Percentiles rank a stretch among this genome's conserved stretches.
These are phyloP conservation scores for Penicillium chermesinum DNA, from an alignment of 495 filamentous ascomycete species.

Conservation along the genomic window DNA sequence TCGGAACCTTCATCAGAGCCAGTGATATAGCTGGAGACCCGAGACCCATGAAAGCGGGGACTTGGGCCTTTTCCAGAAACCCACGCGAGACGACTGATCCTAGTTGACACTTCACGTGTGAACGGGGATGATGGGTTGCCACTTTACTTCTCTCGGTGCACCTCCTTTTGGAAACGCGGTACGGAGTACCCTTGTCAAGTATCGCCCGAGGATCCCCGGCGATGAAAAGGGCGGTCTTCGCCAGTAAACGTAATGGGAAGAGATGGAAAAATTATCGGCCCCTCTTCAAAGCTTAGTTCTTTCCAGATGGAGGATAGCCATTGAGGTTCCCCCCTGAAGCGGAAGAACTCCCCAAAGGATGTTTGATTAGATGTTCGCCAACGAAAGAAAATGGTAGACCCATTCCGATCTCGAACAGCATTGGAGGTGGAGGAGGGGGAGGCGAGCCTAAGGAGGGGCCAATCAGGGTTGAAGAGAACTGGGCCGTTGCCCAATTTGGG, in stretches of 20 bases:
- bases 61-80: no score
- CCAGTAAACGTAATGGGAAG: background rate
- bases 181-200: no score
- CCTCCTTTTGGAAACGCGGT: no score
- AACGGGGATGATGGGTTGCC: no score
- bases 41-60: no score
- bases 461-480: background rate
- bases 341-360: no score
- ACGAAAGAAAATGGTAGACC: background rate
- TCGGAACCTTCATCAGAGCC: background rate
- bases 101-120: no score
- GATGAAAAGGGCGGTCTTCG: background rate
- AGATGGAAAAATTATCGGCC: background rate
- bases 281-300: background rate
- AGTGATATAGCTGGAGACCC: background rate
- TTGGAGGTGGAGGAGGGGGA: constrained; percentile 1
- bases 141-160: no score
- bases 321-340: no score
- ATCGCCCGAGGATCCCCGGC: background rate
- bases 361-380: no score
- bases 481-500: constrained; percentile 2
- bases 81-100: no score
- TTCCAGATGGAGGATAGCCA: constrained; percentile 4
- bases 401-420: constrained; percentile 16
- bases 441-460: constrained; percentile 2